A percentile compares a stretch with the other conserved stretches of the same genome.
Evolutionary conservation across 1,139 yeast species (phyloP).

Genomic region (Citeromyces hawaiiensis): DNA sequence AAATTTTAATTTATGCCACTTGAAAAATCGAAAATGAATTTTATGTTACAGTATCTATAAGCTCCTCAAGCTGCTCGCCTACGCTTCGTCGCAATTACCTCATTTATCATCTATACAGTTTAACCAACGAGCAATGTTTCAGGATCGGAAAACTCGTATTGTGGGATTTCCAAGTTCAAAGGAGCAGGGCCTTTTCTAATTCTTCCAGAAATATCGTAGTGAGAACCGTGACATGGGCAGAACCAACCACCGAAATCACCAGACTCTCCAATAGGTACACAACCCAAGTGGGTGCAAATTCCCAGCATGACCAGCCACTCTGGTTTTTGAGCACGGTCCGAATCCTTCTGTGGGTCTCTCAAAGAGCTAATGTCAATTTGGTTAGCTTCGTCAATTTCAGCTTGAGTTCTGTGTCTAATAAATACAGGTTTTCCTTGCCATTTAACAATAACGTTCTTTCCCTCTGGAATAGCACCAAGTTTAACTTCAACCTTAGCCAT

Average conservation of each 20-base stretch:
- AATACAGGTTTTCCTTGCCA: constrained; percentile 99
- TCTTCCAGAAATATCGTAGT: constrained; percentile 99
- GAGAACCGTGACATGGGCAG: constrained; percentile 99
- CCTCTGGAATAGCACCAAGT: constrained; percentile 88
- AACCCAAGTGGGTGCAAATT: constrained; percentile 98
- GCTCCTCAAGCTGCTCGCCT: too few relatives aligned
- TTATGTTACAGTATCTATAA: too few relatives aligned
- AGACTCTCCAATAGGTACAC: constrained; percentile 99
- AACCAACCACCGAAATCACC: constrained; percentile 99
- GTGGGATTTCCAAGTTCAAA: constrained; percentile 92
- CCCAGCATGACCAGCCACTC: constrained; percentile 99
- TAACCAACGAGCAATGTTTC: constrained; percentile 77
- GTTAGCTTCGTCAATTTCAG: constrained; percentile 93
- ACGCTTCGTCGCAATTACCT: too few relatives aligned
- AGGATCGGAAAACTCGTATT: constrained; percentile 70
- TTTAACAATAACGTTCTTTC: constrained; percentile 95
- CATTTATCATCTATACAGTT: constrained; percentile 1
- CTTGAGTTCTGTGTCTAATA: constrained; percentile 95
- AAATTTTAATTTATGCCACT: too few relatives aligned
- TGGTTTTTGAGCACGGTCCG: constrained; percentile 92
- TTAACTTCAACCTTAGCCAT: constrained; percentile 99
- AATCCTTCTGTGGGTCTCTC: constrained; percentile 91
- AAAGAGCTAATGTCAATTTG: constrained; percentile 55
- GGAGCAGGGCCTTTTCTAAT: constrained; percentile 99
- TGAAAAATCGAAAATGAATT: too few relatives aligned